A percentile compares a stretch with the other conserved stretches of the same genome.
Evolutionary conservation across 306 rosid species (phyloP).

Genomic region (Neltuma alba): DNA sequence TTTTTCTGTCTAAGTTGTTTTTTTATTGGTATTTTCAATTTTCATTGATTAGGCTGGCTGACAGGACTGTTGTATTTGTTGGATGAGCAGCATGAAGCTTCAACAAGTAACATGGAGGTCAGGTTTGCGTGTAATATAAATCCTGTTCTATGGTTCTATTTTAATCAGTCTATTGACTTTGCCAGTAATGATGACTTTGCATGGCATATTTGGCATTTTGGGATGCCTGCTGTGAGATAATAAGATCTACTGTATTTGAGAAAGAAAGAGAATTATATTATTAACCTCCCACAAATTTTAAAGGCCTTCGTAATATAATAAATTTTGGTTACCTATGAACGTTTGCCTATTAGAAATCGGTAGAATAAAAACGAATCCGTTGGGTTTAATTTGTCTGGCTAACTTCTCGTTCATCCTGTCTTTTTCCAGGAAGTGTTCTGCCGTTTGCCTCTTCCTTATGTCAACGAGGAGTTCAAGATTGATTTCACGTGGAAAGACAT

Average conservation of each 20-base stretch:
- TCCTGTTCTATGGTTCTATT: not conserved
- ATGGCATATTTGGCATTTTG: constrained; percentile 23
- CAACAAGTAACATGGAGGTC: constrained; percentile 71
- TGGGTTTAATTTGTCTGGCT: constrained; percentile 21
- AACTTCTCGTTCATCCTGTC: constrained; percentile 15
- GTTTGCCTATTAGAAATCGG: not conserved
- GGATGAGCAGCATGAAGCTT: constrained; percentile 83
- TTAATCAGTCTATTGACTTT: not conserved
- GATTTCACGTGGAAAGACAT: constrained; percentile 71
- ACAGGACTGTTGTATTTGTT: constrained; percentile 88
- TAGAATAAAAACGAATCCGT: constrained; percentile 6
- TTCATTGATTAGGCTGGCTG: constrained; percentile 92
- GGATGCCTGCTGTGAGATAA: constrained; percentile 15
- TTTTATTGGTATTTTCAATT: constrained; percentile 50
- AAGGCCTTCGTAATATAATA: not conserved
- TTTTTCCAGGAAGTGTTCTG: constrained; percentile 67
- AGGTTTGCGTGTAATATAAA: constrained; percentile 37
- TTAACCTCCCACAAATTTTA: constrained; percentile 12
- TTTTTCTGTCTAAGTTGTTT: constrained; percentile 55
- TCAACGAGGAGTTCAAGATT: constrained; percentile 80
- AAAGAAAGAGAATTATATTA: constrained; percentile 16
- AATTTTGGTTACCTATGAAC: constrained; percentile 17
- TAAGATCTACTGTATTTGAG: not conserved
- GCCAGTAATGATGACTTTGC: constrained; percentile 5
- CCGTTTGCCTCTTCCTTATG: constrained; percentile 79